A percentile compares a stretch with the other conserved stretches of the same genome.
phyloP scores from a whole-genome alignment of 768 basidiomycete species.

The Termitomyces eurrhizus region DNA sequence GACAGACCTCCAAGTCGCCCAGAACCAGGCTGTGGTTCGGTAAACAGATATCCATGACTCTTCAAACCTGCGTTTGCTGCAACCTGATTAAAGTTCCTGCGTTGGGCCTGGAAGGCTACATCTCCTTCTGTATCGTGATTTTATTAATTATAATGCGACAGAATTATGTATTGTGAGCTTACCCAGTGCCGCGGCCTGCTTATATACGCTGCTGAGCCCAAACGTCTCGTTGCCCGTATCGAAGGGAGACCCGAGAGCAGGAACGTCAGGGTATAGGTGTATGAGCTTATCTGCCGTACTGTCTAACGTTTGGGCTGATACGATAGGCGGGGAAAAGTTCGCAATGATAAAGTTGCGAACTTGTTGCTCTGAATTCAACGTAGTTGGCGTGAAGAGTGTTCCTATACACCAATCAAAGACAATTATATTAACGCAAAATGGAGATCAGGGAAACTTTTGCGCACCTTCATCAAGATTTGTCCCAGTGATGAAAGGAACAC shows the following conservation, averaged over 20 bases:
- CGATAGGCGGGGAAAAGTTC: conserved; percentile 25
- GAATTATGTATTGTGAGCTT: conserved; percentile 4
- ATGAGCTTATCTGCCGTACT: conserved; percentile 22
- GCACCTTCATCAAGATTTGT: conserved; percentile 43
- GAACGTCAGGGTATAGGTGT: conserved; percentile 37
- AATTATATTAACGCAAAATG: not conserved
- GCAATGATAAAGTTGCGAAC: conserved; percentile 18
- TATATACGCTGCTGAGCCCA: conserved; percentile 34
- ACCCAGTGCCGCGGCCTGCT: conserved; percentile 31
- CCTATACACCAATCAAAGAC: conserved; percentile 19
- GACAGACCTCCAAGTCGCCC: conserved; percentile 8
- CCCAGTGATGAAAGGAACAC: conserved; percentile 42
- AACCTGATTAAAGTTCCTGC: conserved; percentile 30
- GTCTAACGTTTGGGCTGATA: conserved; percentile 15
- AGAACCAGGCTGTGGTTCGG: conserved; percentile 24
- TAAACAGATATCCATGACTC: conserved; percentile 35
- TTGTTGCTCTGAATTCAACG: conserved; percentile 21
- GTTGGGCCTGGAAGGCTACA: conserved; percentile 29
- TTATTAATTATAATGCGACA: not conserved
- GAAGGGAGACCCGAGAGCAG: conserved; percentile 40
- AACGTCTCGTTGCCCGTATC: conserved; percentile 43
- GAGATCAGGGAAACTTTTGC: not conserved
- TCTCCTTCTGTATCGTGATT: conserved; percentile 22
- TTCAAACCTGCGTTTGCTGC: conserved; percentile 28
- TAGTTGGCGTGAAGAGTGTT: conserved; percentile 24